phyloP scores from a whole-genome alignment of 2,329 filamentous ascomycete species.

The Xylariaceae sp. region DNA sequence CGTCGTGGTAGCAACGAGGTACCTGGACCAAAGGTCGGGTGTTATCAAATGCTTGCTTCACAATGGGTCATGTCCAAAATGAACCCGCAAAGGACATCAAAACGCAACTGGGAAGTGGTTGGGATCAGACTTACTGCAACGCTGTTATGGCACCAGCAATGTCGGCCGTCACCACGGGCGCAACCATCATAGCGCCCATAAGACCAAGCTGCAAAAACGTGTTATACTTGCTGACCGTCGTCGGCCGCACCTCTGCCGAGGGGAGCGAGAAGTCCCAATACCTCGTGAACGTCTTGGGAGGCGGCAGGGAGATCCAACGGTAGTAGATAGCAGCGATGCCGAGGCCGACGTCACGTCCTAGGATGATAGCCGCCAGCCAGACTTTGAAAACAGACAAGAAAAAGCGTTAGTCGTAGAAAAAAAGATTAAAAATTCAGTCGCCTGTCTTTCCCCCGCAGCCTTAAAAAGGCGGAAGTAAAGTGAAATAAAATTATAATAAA shows the following conservation, averaged over 20 bases:
- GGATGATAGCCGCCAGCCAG: conserved; percentile 84
- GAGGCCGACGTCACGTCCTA: conserved; percentile 81
- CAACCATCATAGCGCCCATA: conserved; percentile 76
- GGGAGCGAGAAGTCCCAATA: conserved; percentile 98
- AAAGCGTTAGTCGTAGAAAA: neutral
- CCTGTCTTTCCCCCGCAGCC: too few relatives aligned
- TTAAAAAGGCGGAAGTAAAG: too few relatives aligned
- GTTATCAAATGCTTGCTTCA: neutral
- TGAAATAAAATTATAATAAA: conserved; percentile 1
- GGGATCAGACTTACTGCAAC: conserved; percentile 55
- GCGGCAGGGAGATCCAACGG: conserved; percentile 88
- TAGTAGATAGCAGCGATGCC: conserved; percentile 89
- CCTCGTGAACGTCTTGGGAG: conserved; percentile 83
- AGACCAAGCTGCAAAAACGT: conserved; percentile 86
- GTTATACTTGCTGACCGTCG: conserved; percentile 84
- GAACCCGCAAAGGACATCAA: neutral
- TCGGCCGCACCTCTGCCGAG: conserved; percentile 78
- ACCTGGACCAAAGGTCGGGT: conserved; percentile 50
- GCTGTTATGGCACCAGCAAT: conserved; percentile 52
- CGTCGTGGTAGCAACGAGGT: conserved; percentile 82
- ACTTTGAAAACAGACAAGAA: conserved; percentile 44
- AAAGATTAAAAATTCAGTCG: too few relatives aligned
- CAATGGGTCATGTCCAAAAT: neutral
- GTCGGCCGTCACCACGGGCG: conserved; percentile 67
- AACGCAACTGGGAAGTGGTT: neutral